Evolutionary conservation across 331 rosid genomes (phyloP).

Genomic region (Malus hybrid): DNA sequence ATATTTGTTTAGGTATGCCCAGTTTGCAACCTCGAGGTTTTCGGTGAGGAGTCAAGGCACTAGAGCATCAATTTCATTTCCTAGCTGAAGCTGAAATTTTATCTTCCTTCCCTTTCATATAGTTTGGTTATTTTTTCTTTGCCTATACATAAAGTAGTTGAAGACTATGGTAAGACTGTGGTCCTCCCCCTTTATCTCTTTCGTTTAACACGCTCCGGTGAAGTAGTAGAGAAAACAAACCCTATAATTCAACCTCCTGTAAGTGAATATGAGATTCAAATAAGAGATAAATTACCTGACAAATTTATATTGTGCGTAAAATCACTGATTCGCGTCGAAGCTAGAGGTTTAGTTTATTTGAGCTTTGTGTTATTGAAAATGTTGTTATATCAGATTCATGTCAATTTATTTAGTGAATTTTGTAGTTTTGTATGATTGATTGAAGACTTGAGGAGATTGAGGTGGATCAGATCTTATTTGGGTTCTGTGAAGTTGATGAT

Average conservation of each 20-base stretch:
- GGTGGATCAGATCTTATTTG: too few species aligned
- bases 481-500: too few species aligned
- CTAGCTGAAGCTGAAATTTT: neutral
- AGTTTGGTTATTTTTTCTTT: neutral
- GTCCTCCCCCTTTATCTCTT: slow-evolving; percentile 13
- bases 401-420: too few species aligned
- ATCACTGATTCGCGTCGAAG: neutral
- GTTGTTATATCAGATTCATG: too few species aligned
- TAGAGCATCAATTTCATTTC: slow-evolving; percentile 11
- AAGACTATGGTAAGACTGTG: neutral
- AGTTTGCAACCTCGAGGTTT: slow-evolving; percentile 84
- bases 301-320: neutral
- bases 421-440: too few species aligned
- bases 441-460: too few species aligned
- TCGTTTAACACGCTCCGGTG: neutral
- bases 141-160: slow-evolving; percentile 17
- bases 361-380: too few species aligned
- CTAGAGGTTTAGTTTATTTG: too few species aligned
- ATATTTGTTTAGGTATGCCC: slow-evolving; percentile 73
- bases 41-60: slow-evolving; percentile 50
- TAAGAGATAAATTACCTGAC: neutral
- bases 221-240: neutral
- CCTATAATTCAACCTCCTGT: neutral
- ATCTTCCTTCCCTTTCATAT: neutral
- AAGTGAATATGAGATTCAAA: neutral